Conservation (phyloP, 2,329 filamentous ascomycete species). For the Pestalotiopsis sp. region DNA sequence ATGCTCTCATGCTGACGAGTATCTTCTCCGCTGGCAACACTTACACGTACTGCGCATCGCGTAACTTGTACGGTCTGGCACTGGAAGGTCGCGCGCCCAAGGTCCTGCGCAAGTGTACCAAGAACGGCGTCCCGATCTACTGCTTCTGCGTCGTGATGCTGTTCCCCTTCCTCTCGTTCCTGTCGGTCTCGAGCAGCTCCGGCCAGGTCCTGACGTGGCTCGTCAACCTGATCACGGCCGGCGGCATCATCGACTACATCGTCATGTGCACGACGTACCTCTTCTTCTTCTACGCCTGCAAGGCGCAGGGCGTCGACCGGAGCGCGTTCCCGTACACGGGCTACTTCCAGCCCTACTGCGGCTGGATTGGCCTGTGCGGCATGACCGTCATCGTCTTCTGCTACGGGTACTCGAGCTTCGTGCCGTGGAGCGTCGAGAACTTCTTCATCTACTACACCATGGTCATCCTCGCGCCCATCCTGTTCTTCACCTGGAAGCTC, state of each 20-base stretch:
- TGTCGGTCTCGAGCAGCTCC: slow-evolving; percentile 32
- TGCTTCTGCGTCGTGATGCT: slow-evolving; percentile 58
- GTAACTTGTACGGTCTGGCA: slow-evolving; percentile 58
- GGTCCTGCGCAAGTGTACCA: slow-evolving; percentile 53
- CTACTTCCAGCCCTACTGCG: slow-evolving; percentile 59
- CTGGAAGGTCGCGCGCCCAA: slow-evolving; percentile 54
- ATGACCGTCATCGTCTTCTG: slow-evolving; percentile 43
- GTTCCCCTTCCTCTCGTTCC: slow-evolving; percentile 64
- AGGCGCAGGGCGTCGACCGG: slow-evolving; percentile 52
- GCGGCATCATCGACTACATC: slow-evolving; percentile 21
- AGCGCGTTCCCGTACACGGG: slow-evolving; percentile 57
- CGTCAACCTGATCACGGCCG: slow-evolving; percentile 20
- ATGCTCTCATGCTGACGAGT: slow-evolving; percentile 58
- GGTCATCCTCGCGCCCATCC: slow-evolving; percentile 45
- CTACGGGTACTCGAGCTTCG: slow-evolving; percentile 56
- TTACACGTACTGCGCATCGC: slow-evolving; percentile 61
- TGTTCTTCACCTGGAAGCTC: slow-evolving; percentile 65
- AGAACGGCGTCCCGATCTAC: slow-evolving; percentile 62
- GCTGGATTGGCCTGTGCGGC: slow-evolving; percentile 42
- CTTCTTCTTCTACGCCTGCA: slow-evolving; percentile 54
- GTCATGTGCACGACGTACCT: slow-evolving; percentile 50
- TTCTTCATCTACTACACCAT: slow-evolving; percentile 48
- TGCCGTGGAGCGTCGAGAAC: slow-evolving; percentile 32
- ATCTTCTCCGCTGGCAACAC: slow-evolving; percentile 62
- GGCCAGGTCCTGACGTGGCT: slow-evolving; percentile 17